Conservation (phyloP, 2,329 filamentous ascomycete genomes). For the Diaporthe velutina region DNA sequence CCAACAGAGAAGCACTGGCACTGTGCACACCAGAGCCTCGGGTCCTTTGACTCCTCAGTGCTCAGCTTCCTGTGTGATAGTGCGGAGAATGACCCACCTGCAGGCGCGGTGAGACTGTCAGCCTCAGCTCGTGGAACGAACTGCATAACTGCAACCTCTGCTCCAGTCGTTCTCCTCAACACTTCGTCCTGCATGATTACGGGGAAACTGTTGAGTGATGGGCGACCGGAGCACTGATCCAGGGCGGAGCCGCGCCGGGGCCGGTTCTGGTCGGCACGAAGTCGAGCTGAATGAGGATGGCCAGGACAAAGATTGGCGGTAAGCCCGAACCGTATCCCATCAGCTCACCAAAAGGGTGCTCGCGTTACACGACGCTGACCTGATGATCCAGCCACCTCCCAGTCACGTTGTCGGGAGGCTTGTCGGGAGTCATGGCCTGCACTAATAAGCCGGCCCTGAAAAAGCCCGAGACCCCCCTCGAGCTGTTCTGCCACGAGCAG, state of each 20-base stretch:
- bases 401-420: slow-evolving; percentile 14
- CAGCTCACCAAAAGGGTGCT: not conserved
- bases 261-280: not conserved
- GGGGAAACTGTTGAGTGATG: slow-evolving; percentile 21
- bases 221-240: not conserved
- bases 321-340: not conserved
- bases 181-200: not conserved
- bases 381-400: slow-evolving; percentile 15
- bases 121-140: not conserved
- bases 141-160: not conserved
- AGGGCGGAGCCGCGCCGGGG: not conserved
- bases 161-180: not conserved
- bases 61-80: not conserved
- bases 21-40: not conserved
- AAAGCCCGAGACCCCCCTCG: slow-evolving; percentile 28
- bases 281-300: slow-evolving; percentile 1
- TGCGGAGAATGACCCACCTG: slow-evolving; percentile 7
- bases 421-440: not conserved
- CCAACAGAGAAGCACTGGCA: not conserved
- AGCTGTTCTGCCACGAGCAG: slow-evolving; percentile 33
- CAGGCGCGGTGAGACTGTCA: slow-evolving; percentile 21
- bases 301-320: not conserved
- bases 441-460: not conserved
- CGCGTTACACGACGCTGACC: not conserved
- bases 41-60: not conserved